Percentiles rank a stretch among this genome's conserved stretches.
These are phyloP conservation scores for Dryadomyces quercus-mongolicae DNA, from an alignment of 2,329 filamentous ascomycete genomes.

Conservation along the genomic window DNA sequence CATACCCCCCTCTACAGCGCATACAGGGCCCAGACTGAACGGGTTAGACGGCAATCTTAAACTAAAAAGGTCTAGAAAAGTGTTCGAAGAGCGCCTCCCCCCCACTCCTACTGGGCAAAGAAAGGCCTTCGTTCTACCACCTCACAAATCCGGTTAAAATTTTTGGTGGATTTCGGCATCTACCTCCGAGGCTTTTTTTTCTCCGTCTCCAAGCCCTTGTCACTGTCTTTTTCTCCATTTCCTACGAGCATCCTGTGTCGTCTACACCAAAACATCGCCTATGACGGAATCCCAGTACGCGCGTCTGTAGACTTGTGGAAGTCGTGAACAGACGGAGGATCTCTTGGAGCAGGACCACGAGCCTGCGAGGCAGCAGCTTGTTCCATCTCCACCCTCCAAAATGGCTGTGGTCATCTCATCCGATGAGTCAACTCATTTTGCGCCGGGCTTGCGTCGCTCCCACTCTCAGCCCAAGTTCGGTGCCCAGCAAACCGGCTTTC, in stretches of 20 bases:
- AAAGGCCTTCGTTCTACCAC: not conserved
- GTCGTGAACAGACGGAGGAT: not conserved
- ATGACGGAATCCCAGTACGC: not conserved
- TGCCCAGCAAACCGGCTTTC: slow-evolving; percentile 28
- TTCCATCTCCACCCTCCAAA: slow-evolving; percentile 7
- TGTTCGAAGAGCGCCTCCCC: not conserved
- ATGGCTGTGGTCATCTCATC: slow-evolving; percentile 47
- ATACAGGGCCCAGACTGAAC: not conserved
- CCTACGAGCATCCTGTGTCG: not conserved
- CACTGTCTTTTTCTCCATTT: not conserved
- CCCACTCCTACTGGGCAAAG: not conserved
- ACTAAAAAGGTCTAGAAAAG: not conserved
- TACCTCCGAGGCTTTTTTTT: not conserved
- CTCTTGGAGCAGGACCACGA: not conserved
- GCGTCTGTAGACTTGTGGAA: not conserved
- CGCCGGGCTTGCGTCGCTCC: slow-evolving; percentile 42
- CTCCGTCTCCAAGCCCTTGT: not conserved
- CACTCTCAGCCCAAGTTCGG: slow-evolving; percentile 48
- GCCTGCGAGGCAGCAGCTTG: not conserved
- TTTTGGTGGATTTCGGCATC: not conserved
- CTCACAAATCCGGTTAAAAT: slow-evolving; percentile 1
- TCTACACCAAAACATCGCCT: not conserved
- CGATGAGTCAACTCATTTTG: slow-evolving; percentile 46
- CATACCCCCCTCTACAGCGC: not conserved
- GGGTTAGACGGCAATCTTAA: not conserved